A percentile compares a stretch with the other conserved stretches of the same genome.
Conservation (phyloP, 768 basidiomycete genomes). For the Boletus coccyginus region DNA sequence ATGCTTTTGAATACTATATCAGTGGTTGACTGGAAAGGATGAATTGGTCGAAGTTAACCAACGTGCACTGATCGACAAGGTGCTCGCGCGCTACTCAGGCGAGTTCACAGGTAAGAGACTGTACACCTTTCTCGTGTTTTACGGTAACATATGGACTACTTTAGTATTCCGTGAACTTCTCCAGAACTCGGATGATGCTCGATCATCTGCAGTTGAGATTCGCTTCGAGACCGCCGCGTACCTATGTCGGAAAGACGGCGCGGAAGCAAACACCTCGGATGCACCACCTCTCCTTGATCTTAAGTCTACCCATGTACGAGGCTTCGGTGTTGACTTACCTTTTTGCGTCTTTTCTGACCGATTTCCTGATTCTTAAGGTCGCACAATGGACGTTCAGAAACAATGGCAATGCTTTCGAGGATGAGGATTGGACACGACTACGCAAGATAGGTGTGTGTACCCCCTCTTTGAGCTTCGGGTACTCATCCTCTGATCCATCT, state of each 20-base stretch:
- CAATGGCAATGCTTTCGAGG: slow-evolving; percentile 78
- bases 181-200: slow-evolving; percentile 95
- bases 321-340: slow-evolving; percentile 11
- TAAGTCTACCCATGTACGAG: slow-evolving; percentile 52
- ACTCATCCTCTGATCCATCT: background rate
- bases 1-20: background rate
- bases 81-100: slow-evolving; percentile 92
- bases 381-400: slow-evolving; percentile 85
- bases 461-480: no score
- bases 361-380: slow-evolving; percentile 42
- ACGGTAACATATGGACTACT: no score
- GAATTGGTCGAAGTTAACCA: slow-evolving; percentile 92
- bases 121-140: no score
- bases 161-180: slow-evolving; percentile 78
- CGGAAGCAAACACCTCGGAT: slow-evolving; percentile 1
- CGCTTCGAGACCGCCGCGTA: slow-evolving; percentile 66
- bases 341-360: no score
- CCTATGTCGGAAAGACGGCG: slow-evolving; percentile 28
- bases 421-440: slow-evolving; percentile 1
- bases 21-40: slow-evolving; percentile 64
- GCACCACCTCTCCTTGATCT: slow-evolving; percentile 51
- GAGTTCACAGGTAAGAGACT: slow-evolving; percentile 69
- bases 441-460: background rate
- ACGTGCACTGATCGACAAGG: slow-evolving; percentile 96
- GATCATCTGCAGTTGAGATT: slow-evolving; percentile 72